phyloP scores from a whole-genome alignment of 2,329 filamentous ascomycete genomes.

The Stagonosporopsis tanaceti region DNA sequence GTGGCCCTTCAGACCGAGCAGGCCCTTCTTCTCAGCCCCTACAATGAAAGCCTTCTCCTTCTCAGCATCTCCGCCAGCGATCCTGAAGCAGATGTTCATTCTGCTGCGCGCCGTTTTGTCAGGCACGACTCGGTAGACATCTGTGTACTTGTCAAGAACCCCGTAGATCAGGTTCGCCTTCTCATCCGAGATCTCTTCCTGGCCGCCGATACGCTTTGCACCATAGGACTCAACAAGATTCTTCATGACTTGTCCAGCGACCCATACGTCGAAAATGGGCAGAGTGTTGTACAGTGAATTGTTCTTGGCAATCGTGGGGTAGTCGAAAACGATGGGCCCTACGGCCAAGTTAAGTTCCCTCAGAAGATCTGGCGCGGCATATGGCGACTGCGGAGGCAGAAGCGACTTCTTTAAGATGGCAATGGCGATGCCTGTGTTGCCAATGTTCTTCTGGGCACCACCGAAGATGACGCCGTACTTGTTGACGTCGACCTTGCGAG shows the following conservation, averaged over 20 bases:
- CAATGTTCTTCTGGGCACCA: conserved; percentile 94
- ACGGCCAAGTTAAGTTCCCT: conserved; percentile 78
- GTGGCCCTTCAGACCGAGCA: conserved; percentile 88
- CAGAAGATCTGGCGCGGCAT: conserved; percentile 72
- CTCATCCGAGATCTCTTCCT: conserved; percentile 74
- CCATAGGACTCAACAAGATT: conserved; percentile 72
- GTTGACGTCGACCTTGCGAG: conserved; percentile 75
- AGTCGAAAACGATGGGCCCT: conserved; percentile 81
- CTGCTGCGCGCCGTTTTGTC: conserved; percentile 77
- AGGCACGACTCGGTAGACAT: conserved; percentile 81
- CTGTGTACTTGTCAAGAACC: conserved; percentile 75
- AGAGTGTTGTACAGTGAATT: conserved; percentile 96
- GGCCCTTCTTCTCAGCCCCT: conserved; percentile 70
- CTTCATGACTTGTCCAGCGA: conserved; percentile 88
- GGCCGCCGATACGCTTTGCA: conserved; percentile 74
- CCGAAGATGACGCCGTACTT: conserved; percentile 88
- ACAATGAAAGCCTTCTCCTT: conserved; percentile 83
- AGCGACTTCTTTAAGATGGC: conserved; percentile 84
- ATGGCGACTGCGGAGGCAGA: conserved; percentile 67
- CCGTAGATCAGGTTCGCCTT: conserved; percentile 82
- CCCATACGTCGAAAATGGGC: conserved; percentile 92
- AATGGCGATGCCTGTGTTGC: conserved; percentile 84
- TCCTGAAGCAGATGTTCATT: conserved; percentile 95
- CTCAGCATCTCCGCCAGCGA: conserved; percentile 70
- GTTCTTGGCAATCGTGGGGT: conserved; percentile 86